Base-by-base conservation (phyloP, 768 basidiomycete species). In the Tricholoma flavovirens region DNA sequence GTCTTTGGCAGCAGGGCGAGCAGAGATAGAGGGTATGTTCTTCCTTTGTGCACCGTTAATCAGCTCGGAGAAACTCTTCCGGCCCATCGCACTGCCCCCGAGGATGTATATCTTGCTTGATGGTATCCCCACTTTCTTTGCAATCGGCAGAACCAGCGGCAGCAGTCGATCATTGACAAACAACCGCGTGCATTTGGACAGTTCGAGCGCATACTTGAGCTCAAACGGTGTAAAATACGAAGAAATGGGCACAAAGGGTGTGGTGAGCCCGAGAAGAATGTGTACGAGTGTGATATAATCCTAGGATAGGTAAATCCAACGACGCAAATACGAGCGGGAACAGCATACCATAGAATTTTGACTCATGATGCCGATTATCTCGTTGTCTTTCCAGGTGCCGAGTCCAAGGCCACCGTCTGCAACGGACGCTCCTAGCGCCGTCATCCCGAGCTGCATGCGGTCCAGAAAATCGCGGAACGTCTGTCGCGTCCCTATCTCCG, bases 331-430 rank as follows among this genome's bases (percentile, higher is more conserved):
- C 11, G 6, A 26, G 11, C 3, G 15, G 5, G 12, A 19, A 42
- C 30, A 9, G 67, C 82, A 59, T 68, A 88, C 89, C 66, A 83
- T 65, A 33, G 79, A 84, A 64, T 90, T 91, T 46, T 85, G 78
- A 67, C 81, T 81, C 64, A 89, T 77, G 12, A 91, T 80, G 5
- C 86, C 89, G 17, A 89, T 75, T 19, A 88, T 79, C 53, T 87
- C 84, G 0, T 73, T 74, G 6, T 42, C 46, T 15, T 77, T 72
- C 43, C 71, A 72, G 0, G 67, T 66, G 7, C 67, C 62, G 10
- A 90, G 64, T 0, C 79, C 86, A 1, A 87, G 70, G 0, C 88
- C 86, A 0, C 86, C 86, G 15, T 77, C 65, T 0, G 69, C 60
- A 10, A 70, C 56, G 5, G 79, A 73, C 15, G 71, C 66, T 2